phyloP scores from a whole-genome alignment of 2,329 filamentous ascomycete species.

The Colletotrichum zoysiae region DNA sequence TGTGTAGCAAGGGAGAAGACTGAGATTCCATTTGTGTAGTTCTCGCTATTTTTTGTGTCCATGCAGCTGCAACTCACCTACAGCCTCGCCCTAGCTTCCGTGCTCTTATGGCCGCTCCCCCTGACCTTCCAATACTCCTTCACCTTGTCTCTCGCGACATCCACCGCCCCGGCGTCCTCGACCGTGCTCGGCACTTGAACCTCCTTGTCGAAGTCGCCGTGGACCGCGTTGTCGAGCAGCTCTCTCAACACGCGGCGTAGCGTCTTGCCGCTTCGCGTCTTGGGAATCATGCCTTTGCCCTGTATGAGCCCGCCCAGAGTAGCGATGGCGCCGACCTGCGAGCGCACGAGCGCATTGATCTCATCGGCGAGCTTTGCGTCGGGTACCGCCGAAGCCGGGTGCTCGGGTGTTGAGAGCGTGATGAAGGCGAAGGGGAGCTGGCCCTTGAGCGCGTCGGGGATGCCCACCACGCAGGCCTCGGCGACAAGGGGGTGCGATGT shows the following conservation, averaged over 20 bases:
- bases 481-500: constrained; percentile 82
- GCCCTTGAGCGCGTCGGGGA: constrained; percentile 88
- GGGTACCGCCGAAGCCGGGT: constrained; percentile 65
- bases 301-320: constrained; percentile 87
- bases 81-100: constrained; percentile 65
- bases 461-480: constrained; percentile 87
- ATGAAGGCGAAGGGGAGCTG: constrained; percentile 94
- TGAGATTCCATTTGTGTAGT: too few relatives aligned
- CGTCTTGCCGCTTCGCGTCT: constrained; percentile 93
- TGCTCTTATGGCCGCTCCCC: constrained; percentile 56
- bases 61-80: constrained; percentile 44
- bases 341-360: constrained; percentile 79
- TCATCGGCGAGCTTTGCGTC: constrained; percentile 64
- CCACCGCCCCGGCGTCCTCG: constrained; percentile 82
- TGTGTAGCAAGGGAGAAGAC: neutral
- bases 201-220: constrained; percentile 77
- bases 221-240: constrained; percentile 83
- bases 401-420: constrained; percentile 61
- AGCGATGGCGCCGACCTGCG: constrained; percentile 89
- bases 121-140: constrained; percentile 78
- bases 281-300: constrained; percentile 88
- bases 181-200: constrained; percentile 86
- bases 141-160: constrained; percentile 78
- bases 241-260: constrained; percentile 84
- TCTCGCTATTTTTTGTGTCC: neutral